Conservation (phyloP, 768 basidiomycete species). For the Sporobolomyces phaffii region DNA sequence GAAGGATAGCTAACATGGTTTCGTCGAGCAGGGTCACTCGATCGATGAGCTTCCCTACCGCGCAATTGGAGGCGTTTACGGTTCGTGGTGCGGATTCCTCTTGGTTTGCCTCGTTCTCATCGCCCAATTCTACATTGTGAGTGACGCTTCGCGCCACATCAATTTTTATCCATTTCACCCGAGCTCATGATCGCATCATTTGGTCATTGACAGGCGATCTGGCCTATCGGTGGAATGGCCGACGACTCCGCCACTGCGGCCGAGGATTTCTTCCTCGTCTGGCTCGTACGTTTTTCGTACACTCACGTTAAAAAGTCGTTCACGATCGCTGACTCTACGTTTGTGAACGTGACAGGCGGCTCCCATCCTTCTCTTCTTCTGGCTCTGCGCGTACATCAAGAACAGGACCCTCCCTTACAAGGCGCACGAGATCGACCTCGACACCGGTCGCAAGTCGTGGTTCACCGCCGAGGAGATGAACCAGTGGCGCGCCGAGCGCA, state of each 20-base stretch:
- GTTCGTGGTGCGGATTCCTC: conserved; percentile 32
- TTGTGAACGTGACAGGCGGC: not conserved
- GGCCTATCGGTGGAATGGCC: conserved; percentile 28
- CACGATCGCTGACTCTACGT: not conserved
- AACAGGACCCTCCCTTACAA: conserved; percentile 36
- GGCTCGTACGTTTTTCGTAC: not conserved
- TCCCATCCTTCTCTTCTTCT: conserved; percentile 39
- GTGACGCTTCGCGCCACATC: not conserved
- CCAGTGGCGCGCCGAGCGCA: conserved; percentile 31
- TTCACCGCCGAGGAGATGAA: conserved; percentile 40
- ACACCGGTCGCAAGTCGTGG: conserved; percentile 41
- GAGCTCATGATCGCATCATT: not conserved
- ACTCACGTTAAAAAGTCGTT: not conserved
- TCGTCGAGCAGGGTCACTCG: conserved; percentile 33
- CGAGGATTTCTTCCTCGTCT: conserved; percentile 34
- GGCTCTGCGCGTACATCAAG: conserved; percentile 34
- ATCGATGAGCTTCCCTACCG: conserved; percentile 40
- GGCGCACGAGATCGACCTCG: conserved; percentile 41
- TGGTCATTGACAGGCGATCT: conserved; percentile 1
- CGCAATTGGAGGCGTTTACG: conserved; percentile 38
- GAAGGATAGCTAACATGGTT: no score
- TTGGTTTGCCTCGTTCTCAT: conserved; percentile 40
- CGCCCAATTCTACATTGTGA: conserved; percentile 41
- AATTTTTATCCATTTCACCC: not conserved
- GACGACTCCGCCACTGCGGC: not conserved